These are phyloP conservation scores for Serpula lacrymans DNA, from an alignment of 768 basidiomycete species.

Conservation along the genomic window DNA sequence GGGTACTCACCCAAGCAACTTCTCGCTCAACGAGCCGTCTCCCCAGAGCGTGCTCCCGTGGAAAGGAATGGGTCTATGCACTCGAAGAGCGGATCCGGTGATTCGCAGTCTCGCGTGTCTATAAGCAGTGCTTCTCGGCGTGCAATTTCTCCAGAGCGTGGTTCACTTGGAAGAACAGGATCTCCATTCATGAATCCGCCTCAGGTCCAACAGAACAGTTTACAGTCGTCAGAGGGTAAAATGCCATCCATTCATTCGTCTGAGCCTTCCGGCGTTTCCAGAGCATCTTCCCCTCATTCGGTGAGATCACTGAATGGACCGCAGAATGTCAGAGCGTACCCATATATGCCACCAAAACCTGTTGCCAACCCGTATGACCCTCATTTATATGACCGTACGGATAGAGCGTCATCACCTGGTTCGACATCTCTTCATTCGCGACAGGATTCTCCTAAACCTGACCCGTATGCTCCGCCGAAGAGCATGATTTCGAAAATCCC, in stretches of 20 bases:
- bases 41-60: constrained; percentile 9
- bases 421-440: constrained; percentile 19
- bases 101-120: too few relatives aligned
- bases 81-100: too few relatives aligned
- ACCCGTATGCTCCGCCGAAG: constrained; percentile 37
- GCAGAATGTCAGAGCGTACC: constrained; percentile 9
- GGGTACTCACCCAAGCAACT: too few relatives aligned
- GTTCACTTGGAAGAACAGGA: too few relatives aligned
- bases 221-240: too few relatives aligned
- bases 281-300: constrained; percentile 21
- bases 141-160: too few relatives aligned
- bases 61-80: too few relatives aligned
- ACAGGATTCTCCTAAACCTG: constrained; percentile 19
- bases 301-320: constrained; percentile 18
- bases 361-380: constrained; percentile 17
- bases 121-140: too few relatives aligned
- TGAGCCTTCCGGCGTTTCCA: constrained; percentile 8
- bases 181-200: too few relatives aligned
- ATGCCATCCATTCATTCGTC: too few relatives aligned
- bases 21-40: too few relatives aligned
- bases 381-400: constrained; percentile 13
- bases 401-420: constrained; percentile 29
- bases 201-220: too few relatives aligned
- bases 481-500: constrained; percentile 11
- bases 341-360: neutral